Percentiles rank a stretch among this genome's conserved stretches.
Conservation (phyloP, 2,329 filamentous ascomycete genomes). For the Pseudomassariella vexata region DNA sequence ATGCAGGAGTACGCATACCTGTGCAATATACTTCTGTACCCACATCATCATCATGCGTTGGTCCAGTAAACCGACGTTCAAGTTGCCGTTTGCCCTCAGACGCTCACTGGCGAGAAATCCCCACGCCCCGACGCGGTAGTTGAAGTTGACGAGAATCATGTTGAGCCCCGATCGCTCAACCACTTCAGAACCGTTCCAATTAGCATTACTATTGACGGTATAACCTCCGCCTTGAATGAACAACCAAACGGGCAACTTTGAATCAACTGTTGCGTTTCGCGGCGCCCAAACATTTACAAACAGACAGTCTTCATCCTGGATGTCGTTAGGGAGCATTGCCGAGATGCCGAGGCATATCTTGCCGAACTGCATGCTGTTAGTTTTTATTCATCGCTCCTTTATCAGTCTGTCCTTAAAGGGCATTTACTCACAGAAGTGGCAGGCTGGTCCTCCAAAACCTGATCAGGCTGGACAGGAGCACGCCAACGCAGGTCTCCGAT, state of each 20-base stretch:
- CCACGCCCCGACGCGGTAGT: conserved; percentile 57
- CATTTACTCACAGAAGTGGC: conserved; percentile 25
- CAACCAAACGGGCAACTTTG: conserved; percentile 47
- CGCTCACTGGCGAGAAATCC: conserved; percentile 57
- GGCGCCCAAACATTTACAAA: conserved; percentile 40
- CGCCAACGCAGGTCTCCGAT: conserved; percentile 43
- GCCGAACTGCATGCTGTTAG: conserved; percentile 29
- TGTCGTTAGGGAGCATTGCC: conserved; percentile 20
- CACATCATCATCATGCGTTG: conserved; percentile 55
- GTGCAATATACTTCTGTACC: conserved; percentile 53
- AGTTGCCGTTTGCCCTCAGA: conserved; percentile 46
- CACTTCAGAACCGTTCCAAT: conserved; percentile 44
- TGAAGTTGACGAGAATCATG: conserved; percentile 54
- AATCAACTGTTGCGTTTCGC: conserved; percentile 27
- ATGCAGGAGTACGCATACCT: conserved; percentile 21
- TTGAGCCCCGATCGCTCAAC: conserved; percentile 36
- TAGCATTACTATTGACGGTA: conserved; percentile 38
- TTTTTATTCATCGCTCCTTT: not conserved
- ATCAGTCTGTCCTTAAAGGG: not conserved
- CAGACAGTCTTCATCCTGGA: conserved; percentile 35
- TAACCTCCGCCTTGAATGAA: conserved; percentile 41
- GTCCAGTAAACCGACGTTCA: conserved; percentile 61
- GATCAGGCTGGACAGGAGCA: conserved; percentile 38
- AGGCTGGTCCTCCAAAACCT: conserved; percentile 24
- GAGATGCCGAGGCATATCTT: conserved; percentile 37